phyloP scores from a whole-genome alignment of 2,329 filamentous ascomycete species.

The Fusarium multiceps region DNA sequence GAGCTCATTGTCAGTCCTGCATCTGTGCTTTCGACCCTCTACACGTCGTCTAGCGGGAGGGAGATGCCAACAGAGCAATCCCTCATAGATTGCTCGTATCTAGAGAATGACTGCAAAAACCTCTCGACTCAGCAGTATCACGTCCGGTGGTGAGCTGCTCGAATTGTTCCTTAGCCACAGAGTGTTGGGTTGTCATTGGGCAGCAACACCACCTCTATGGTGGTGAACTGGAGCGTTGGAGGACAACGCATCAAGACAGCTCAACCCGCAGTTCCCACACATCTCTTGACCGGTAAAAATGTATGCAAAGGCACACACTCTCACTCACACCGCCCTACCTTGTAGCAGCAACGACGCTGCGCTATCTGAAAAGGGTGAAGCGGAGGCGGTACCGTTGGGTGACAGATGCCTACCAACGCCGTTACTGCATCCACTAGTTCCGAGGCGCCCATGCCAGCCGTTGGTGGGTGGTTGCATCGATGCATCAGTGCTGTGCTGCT shows the following conservation, averaged over 20 bases:
- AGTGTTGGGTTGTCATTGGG: constrained; percentile 47
- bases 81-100: neutral
- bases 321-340: constrained; percentile 42
- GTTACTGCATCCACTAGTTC: constrained; percentile 38
- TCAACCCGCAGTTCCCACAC: constrained; percentile 45
- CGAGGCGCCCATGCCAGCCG: constrained; percentile 36
- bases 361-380: constrained; percentile 42
- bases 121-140: neutral
- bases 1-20: constrained; percentile 4
- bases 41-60: neutral
- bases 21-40: neutral
- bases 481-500: constrained; percentile 44
- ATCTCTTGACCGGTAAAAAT: constrained; percentile 32
- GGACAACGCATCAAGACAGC: constrained; percentile 46
- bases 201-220: constrained; percentile 44
- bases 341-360: constrained; percentile 38
- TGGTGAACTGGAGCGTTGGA: constrained; percentile 36
- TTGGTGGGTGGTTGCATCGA: constrained; percentile 37
- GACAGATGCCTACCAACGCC: constrained; percentile 36
- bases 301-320: constrained; percentile 40
- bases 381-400: constrained; percentile 44
- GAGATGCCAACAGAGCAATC: neutral
- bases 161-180: constrained; percentile 20
- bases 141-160: neutral
- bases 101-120: neutral